phyloP scores from a whole-genome alignment of 202 grass and related monocot species.

The Brachypodium distachyon region DNA sequence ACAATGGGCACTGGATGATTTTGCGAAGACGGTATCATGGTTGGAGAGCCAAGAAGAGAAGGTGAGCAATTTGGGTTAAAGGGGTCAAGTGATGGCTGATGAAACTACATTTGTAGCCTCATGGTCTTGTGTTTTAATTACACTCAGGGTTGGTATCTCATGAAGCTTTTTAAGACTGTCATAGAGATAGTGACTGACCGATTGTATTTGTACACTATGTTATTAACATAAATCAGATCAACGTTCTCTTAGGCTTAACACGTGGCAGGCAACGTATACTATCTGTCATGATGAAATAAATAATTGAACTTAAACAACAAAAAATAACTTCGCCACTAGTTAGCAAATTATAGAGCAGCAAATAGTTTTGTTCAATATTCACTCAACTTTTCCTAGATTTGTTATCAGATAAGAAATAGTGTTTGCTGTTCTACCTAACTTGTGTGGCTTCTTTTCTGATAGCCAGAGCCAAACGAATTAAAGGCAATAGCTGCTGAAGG shows the following conservation, averaged over 20 bases:
- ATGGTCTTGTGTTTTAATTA: neutral
- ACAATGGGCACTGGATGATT: conserved; percentile 78
- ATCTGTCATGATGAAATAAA: neutral
- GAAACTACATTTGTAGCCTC: neutral
- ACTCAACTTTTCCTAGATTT: neutral
- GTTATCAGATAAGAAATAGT: neutral
- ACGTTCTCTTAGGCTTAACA: neutral
- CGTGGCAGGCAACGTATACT: neutral
- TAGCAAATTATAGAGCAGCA: neutral
- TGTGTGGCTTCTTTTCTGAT: conserved; percentile 9
- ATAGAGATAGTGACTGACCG: neutral
- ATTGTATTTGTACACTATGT: neutral
- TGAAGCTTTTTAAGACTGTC: neutral
- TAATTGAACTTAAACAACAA: neutral
- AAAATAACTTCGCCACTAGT: neutral
- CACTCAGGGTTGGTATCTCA: neutral
- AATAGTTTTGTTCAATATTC: neutral
- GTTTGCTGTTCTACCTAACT: neutral
- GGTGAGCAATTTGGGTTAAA: conserved; percentile 33
- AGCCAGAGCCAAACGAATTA: conserved; percentile 80
- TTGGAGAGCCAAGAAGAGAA: conserved; percentile 92
- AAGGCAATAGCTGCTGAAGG: conserved; percentile 25
- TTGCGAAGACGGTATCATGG: conserved; percentile 70
- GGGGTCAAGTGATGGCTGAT: neutral
- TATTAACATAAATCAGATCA: neutral